Percentiles rank a stretch among this genome's conserved stretches.
These are phyloP conservation scores for Coniosporium tulheliwenetii DNA, from an alignment of 2,329 filamentous ascomycete genomes.

Conservation along the genomic window DNA sequence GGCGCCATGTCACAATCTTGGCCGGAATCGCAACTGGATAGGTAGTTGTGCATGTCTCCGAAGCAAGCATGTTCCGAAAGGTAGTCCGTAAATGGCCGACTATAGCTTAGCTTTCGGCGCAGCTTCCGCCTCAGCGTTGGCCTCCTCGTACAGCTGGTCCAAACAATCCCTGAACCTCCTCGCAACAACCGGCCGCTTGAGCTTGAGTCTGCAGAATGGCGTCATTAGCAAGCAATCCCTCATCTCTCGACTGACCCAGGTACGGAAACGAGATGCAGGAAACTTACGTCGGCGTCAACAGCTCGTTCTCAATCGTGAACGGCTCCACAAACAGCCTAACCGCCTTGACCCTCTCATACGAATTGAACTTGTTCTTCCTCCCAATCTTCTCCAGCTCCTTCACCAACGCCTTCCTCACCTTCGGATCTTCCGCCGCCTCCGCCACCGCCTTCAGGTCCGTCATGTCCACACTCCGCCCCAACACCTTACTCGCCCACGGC, in stretches of 20 bases:
- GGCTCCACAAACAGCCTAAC: conserved; percentile 68
- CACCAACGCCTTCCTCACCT: conserved; percentile 59
- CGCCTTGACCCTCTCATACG: conserved; percentile 69
- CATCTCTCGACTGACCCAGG: neutral
- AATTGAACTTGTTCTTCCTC: conserved; percentile 77
- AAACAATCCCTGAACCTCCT: conserved; percentile 44
- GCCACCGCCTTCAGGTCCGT: conserved; percentile 53
- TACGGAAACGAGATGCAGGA: neutral
- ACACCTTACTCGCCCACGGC: conserved; percentile 59
- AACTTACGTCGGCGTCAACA: conserved; percentile 75
- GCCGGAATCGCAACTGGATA: no score
- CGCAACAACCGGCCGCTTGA: conserved; percentile 53
- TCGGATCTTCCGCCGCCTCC: conserved; percentile 49
- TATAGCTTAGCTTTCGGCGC: conserved; percentile 31
- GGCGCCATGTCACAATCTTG: no score
- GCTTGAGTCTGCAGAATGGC: conserved; percentile 39
- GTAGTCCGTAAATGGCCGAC: neutral
- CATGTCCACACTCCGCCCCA: conserved; percentile 49
- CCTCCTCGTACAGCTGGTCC: conserved; percentile 46
- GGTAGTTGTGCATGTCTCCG: no score
- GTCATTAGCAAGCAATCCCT: neutral
- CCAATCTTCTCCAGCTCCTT: conserved; percentile 66
- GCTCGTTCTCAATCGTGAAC: conserved; percentile 83
- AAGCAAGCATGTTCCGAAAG: no score
- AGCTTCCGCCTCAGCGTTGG: conserved; percentile 24